Conservation (phyloP, 768 basidiomycete genomes). For the Naematelia encephala region DNA sequence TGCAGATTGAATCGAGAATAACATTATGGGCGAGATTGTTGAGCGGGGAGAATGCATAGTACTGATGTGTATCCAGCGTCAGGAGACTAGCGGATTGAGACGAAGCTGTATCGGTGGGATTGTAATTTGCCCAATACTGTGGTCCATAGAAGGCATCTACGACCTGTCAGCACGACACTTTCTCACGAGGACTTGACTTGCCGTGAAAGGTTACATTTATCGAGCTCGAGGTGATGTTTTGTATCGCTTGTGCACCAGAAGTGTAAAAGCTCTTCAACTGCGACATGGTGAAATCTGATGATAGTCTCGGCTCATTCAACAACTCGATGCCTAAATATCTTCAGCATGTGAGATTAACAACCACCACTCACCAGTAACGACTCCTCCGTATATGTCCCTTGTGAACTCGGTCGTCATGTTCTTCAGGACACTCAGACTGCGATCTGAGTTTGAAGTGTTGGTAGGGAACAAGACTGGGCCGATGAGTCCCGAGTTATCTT, state of each 20-base stretch:
- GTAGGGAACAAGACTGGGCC: conserved; percentile 27
- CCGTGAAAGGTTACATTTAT: conserved; percentile 44
- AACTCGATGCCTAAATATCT: conserved; percentile 40
- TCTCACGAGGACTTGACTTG: too few relatives aligned
- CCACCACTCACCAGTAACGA: conserved; percentile 33
- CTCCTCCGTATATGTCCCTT: conserved; percentile 36
- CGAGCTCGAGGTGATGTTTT: conserved; percentile 2
- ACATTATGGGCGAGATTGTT: conserved; percentile 39
- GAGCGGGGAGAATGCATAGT: conserved; percentile 47
- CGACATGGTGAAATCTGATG: conserved; percentile 36
- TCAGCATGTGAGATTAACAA: not conserved
- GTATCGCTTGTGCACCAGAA: conserved; percentile 9
- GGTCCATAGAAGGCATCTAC: conserved; percentile 48
- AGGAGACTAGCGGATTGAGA: conserved; percentile 13
- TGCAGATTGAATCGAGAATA: conserved; percentile 46
- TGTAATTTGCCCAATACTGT: conserved; percentile 43
- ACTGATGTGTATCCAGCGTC: conserved; percentile 46
- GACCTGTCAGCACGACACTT: conserved; percentile 4
- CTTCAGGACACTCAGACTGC: conserved; percentile 21
- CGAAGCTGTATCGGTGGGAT: conserved; percentile 22
- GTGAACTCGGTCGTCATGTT: conserved; percentile 48
- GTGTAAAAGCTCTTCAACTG: conserved; percentile 43
- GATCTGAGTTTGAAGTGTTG: conserved; percentile 32
- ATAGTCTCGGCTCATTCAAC: conserved; percentile 47
- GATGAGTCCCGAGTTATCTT: conserved; percentile 44